phyloP scores from a whole-genome alignment of 768 basidiomycete genomes.

The Mycena galopus region DNA sequence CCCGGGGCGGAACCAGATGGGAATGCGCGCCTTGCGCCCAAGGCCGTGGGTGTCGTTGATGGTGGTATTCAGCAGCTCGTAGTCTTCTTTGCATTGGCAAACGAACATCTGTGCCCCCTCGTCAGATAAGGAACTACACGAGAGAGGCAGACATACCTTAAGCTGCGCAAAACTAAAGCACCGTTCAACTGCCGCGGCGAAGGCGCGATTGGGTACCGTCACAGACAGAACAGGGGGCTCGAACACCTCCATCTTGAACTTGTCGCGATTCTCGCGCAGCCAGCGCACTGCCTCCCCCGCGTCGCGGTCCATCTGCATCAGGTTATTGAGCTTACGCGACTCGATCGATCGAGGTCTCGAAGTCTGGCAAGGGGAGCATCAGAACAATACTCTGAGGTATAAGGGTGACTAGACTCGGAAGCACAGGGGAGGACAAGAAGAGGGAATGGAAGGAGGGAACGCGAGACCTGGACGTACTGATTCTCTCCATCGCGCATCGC shows the following conservation, averaged over 20 bases:
- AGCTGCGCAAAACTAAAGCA: slow-evolving; percentile 72
- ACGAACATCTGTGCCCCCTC: slow-evolving; percentile 78
- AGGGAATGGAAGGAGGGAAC: neutral
- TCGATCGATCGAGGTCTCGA: slow-evolving; percentile 66
- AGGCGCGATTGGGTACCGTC: slow-evolving; percentile 72
- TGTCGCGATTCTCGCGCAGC: slow-evolving; percentile 73
- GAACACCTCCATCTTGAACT: slow-evolving; percentile 86
- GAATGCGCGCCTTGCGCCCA: slow-evolving; percentile 67
- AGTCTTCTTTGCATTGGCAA: slow-evolving; percentile 86
- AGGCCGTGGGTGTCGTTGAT: slow-evolving; percentile 73
- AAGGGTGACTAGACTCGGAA: too few species aligned
- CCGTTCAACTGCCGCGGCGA: slow-evolving; percentile 79
- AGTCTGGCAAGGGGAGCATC: slow-evolving; percentile 54
- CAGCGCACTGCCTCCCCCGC: slow-evolving; percentile 77
- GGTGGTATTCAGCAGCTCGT: slow-evolving; percentile 73
- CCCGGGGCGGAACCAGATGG: slow-evolving; percentile 74
- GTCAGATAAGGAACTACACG: neutral
- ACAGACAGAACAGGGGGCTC: slow-evolving; percentile 87
- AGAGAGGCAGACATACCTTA: slow-evolving; percentile 61
- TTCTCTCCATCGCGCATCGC: slow-evolving; percentile 39
- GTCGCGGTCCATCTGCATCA: slow-evolving; percentile 68
- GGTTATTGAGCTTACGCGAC: slow-evolving; percentile 68
- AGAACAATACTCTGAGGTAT: too few species aligned
- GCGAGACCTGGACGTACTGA: too few species aligned
- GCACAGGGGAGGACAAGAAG: too few species aligned